Evolutionary conservation across 345 rosid species (phyloP).

Genomic region (Leavenworthia alabamica): DNA sequence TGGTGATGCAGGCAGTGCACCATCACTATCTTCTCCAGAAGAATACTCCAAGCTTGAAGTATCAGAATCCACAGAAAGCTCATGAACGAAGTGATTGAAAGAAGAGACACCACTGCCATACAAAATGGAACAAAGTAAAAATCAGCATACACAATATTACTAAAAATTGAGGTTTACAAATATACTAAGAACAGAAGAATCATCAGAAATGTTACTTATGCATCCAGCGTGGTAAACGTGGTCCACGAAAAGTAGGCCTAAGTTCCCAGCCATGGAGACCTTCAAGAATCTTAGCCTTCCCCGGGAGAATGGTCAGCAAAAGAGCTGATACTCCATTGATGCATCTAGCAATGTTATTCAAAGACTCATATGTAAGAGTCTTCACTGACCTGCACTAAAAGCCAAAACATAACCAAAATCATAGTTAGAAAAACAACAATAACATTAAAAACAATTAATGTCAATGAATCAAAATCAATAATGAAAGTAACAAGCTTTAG

Average conservation of each 20-base stretch:
- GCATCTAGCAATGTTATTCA: slow-evolving; percentile 69
- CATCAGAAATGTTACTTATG: slow-evolving; percentile 47
- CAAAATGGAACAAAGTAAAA: background rate
- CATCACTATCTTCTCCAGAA: slow-evolving; percentile 81
- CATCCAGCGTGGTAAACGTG: slow-evolving; percentile 95
- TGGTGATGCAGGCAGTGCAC: slow-evolving; percentile 53
- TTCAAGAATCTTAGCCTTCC: slow-evolving; percentile 73
- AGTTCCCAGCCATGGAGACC: slow-evolving; percentile 98
- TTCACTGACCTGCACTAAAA: slow-evolving; percentile 80
- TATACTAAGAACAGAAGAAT: background rate
- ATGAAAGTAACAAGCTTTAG: background rate
- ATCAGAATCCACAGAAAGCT: slow-evolving; percentile 75
- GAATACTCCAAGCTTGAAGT: slow-evolving; percentile 64
- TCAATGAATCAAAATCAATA: too few relatives aligned
- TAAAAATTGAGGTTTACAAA: background rate
- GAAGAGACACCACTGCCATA: slow-evolving; percentile 82
- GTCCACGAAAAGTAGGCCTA: slow-evolving; percentile 81
- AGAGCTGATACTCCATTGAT: slow-evolving; percentile 85
- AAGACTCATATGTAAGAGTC: slow-evolving; percentile 78
- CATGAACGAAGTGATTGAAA: slow-evolving; percentile 84
- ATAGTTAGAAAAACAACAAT: too few relatives aligned
- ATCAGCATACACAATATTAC: background rate
- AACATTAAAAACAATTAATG: too few relatives aligned
- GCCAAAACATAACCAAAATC: slow-evolving; percentile 22
- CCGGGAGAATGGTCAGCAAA: slow-evolving; percentile 63